Conservation (phyloP, 768 basidiomycete genomes). For the Mrakia gelida region DNA sequence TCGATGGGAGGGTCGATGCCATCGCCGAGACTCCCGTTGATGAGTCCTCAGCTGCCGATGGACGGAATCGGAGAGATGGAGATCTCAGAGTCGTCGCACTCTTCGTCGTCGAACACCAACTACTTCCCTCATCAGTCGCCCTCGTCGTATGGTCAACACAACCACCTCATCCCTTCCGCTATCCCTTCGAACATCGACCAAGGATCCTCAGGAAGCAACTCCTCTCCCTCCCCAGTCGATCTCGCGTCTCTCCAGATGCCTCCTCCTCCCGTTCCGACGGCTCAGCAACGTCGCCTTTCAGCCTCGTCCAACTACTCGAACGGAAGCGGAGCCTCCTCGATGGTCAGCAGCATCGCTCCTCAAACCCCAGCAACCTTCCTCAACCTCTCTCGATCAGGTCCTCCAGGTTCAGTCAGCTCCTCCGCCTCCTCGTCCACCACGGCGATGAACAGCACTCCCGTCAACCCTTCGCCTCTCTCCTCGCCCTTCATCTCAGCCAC, state of each 20-base stretch:
- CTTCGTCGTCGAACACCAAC: constrained; percentile 34
- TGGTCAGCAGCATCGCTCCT: constrained; percentile 67
- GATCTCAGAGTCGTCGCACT: constrained; percentile 31
- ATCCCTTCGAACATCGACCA: constrained; percentile 36
- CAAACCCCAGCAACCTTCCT: constrained; percentile 33
- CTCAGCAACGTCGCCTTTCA: constrained; percentile 32
- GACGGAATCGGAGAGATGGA: constrained; percentile 35
- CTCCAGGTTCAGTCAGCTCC: background rate
- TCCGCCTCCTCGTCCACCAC: background rate
- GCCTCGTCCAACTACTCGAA: constrained; percentile 8
- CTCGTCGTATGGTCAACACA: constrained; percentile 45
- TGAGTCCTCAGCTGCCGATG: constrained; percentile 13
- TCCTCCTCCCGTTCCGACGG: constrained; percentile 62
- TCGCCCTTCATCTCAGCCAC: constrained; percentile 4
- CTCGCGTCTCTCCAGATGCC: constrained; percentile 63
- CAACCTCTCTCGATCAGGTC: constrained; percentile 11
- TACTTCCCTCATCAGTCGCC: constrained; percentile 31
- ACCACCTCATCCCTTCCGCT: constrained; percentile 46
- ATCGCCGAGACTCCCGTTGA: background rate
- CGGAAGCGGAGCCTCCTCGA: constrained; percentile 52
- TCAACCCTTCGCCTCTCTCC: constrained; percentile 7
- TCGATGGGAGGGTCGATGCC: background rate
- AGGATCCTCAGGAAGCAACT: constrained; percentile 34
- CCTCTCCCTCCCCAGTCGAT: constrained; percentile 78
- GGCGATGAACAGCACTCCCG: background rate